Base-by-base conservation (phyloP, 441 rosid genomes). In the Pelargonium australe region DNA sequence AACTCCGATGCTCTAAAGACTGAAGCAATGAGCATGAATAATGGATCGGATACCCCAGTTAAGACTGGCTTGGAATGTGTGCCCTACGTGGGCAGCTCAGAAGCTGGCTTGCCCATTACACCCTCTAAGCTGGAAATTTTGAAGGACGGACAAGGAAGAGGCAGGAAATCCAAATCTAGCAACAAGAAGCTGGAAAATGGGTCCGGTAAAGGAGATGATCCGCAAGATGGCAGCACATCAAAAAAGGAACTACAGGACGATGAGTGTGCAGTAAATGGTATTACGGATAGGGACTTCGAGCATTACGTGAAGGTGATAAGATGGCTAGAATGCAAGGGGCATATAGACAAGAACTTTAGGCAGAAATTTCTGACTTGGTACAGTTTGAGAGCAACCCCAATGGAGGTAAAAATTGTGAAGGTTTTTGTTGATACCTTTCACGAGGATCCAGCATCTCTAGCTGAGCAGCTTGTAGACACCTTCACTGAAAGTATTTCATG, bases 351-450 rank as follows among this genome's bases (percentile, higher is more conserved):
- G 87, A 90, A 83, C 75, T 95, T 95, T 66, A 78, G 98, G 78
- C 90, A 95, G 86, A 92, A 88, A 73, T 92, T 95, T 79, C 82
- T 95, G 78, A 92, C 98, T 23, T 95, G 99, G 99, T 95, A 89
- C 72, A 87, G 97, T 84, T 80, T 92, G 75, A 84, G 92, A 76
- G 97, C 99, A 58, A 87, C 86, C 57, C 72, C 84, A 41, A 86
- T 84, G 66, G 98, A 92, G 85, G 77, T 80, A 4, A 80, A 90
- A 82, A 70, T 92, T 40, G 97, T 95, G 74, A 95, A 95, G 82
- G 82, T 87, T 55, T 92, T 86, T 71, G 84, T 92, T 0, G 86
- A 92, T 72, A 85, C 84, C 1, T 90, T 95, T 61, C 79, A 72
- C 23, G 89, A 84, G 23, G 99, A 95, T 80, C 89, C 84, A 0